phyloP scores from a whole-genome alignment of 805 yeast species.

The Peterozyma toletana region DNA sequence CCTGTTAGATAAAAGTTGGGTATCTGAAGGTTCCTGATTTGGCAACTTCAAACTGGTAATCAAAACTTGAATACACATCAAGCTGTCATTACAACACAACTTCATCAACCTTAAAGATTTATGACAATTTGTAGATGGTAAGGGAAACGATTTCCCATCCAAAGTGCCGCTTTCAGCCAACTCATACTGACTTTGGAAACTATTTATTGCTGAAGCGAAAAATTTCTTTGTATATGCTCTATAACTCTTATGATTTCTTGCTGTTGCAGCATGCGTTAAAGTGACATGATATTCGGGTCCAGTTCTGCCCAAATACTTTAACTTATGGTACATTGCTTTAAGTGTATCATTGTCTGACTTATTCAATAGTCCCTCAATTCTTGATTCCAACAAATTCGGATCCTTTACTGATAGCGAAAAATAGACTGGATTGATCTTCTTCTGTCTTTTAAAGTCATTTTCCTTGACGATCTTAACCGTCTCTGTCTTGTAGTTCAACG shows the following conservation, averaged over 20 bases:
- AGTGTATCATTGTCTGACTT: not conserved
- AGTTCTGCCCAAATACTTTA: constrained; percentile 28
- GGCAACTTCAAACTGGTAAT: constrained; percentile 13
- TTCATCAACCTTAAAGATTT: constrained; percentile 29
- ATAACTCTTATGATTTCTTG: constrained; percentile 1
- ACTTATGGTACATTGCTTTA: constrained; percentile 4
- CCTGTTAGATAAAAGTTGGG: constrained; percentile 30
- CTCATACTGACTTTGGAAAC: constrained; percentile 13
- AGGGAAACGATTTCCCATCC: not conserved
- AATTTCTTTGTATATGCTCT: constrained; percentile 10
- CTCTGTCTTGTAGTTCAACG: constrained; percentile 49
- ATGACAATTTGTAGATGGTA: constrained; percentile 20
- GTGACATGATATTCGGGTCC: constrained; percentile 64
- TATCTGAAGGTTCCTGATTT: constrained; percentile 7
- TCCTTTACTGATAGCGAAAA: constrained; percentile 34
- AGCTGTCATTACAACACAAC: constrained; percentile 41
- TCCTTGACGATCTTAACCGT: constrained; percentile 27
- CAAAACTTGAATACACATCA: constrained; percentile 49
- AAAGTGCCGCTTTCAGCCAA: constrained; percentile 8
- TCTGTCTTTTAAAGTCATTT: constrained; percentile 8
- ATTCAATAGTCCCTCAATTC: constrained; percentile 13
- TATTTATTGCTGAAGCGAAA: constrained; percentile 12
- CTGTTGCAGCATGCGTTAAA: constrained; percentile 35
- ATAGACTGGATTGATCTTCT: constrained; percentile 29
- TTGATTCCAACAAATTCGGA: constrained; percentile 4